phyloP scores from a whole-genome alignment of 2,329 filamentous ascomycete genomes.

The Ophioceras dolichostomum region DNA sequence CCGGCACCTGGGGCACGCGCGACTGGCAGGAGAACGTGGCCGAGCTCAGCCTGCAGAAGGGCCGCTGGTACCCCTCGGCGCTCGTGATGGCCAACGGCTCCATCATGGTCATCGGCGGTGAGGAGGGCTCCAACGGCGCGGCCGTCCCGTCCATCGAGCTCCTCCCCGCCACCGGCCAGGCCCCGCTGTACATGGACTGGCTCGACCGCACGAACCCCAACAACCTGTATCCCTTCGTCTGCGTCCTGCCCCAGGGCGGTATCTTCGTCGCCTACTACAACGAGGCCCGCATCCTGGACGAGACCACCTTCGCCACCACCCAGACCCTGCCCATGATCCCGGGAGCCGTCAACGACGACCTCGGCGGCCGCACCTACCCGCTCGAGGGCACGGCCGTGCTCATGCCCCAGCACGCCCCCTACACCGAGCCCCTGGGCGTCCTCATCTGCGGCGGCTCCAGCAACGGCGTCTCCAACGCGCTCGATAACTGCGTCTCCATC shows the following conservation, averaged over 20 bases:
- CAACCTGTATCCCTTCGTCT: conserved; percentile 47
- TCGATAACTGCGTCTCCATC: conserved; percentile 48
- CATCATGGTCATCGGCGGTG: conserved; percentile 39
- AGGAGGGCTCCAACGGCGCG: conserved; percentile 37
- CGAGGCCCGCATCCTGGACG: conserved; percentile 42
- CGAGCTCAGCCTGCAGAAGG: conserved; percentile 30
- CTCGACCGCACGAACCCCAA: conserved; percentile 41
- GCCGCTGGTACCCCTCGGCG: conserved; percentile 42
- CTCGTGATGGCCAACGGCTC: conserved; percentile 44
- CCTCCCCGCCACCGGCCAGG: conserved; percentile 31
- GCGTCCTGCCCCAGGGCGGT: conserved; percentile 36
- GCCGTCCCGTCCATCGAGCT: conserved; percentile 40
- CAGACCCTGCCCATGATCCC: conserved; percentile 40
- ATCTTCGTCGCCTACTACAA: conserved; percentile 49
- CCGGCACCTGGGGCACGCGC: conserved; percentile 33
- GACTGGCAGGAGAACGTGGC: conserved; percentile 42
- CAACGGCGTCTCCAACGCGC: conserved; percentile 30
- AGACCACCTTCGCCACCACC: conserved; percentile 33
- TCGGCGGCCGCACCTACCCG: conserved; percentile 42
- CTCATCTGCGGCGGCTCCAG: conserved; percentile 45
- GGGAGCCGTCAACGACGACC: conserved; percentile 36
- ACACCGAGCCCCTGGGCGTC: conserved; percentile 34
- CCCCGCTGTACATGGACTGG: conserved; percentile 34
- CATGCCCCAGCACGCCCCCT: conserved; percentile 39
- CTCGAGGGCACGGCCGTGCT: conserved; percentile 41